A percentile compares a stretch with the other conserved stretches of the same genome.
These are phyloP conservation scores for Pseudogymnoascus sp. DNA, from an alignment of 2,329 filamentous ascomycete genomes.

Conservation along the genomic window DNA sequence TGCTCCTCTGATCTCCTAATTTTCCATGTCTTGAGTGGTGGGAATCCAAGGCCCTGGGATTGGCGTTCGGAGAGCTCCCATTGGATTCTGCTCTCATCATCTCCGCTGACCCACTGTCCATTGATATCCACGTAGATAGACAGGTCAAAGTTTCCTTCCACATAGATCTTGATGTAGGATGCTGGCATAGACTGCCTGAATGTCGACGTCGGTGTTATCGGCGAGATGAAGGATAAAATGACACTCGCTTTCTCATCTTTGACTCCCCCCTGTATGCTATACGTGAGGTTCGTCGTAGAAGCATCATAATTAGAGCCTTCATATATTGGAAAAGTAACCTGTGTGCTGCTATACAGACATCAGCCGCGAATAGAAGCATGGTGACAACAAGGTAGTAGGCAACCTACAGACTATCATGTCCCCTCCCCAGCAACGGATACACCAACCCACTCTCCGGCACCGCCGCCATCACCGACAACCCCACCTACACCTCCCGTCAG, in stretches of 20 bases:
- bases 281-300: slow-evolving; percentile 62
- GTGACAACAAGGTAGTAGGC: background rate
- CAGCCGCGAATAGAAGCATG: background rate
- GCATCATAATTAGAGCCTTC: slow-evolving; percentile 57
- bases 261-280: slow-evolving; percentile 37
- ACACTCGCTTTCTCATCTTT: slow-evolving; percentile 38
- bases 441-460: slow-evolving; percentile 50
- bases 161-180: slow-evolving; percentile 64
- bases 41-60: slow-evolving; percentile 28
- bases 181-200: slow-evolving; percentile 46
- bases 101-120: slow-evolving; percentile 75
- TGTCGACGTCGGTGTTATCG: slow-evolving; percentile 26
- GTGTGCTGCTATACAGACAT: slow-evolving; percentile 36
- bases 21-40: slow-evolving; percentile 55
- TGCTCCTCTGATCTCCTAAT: slow-evolving; percentile 52
- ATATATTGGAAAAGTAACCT: slow-evolving; percentile 49
- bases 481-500: slow-evolving; percentile 34
- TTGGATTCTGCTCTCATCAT: slow-evolving; percentile 57
- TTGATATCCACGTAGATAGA: slow-evolving; percentile 61
- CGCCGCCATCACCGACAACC: slow-evolving; percentile 54
- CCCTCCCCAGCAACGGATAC: slow-evolving; percentile 56
- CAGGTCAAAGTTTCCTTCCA: slow-evolving; percentile 56
- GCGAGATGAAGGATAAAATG: slow-evolving; percentile 45
- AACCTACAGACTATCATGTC: slow-evolving; percentile 21
- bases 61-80: slow-evolving; percentile 53